phyloP scores from a whole-genome alignment of 139 green algal genomes.

The Chlorella sorokiniana region DNA sequence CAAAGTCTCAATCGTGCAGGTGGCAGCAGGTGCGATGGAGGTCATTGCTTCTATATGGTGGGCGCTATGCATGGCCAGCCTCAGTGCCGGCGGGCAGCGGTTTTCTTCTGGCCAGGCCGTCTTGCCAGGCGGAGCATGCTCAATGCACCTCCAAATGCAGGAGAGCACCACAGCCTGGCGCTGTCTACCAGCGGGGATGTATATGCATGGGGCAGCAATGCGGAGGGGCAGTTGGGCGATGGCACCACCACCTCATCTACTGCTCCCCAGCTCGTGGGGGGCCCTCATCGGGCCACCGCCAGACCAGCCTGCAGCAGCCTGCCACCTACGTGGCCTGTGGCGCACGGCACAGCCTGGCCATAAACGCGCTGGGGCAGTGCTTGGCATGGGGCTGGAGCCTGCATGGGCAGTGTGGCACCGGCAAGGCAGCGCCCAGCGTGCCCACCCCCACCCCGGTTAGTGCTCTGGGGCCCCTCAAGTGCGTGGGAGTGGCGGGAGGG shows the following conservation, averaged over 20 bases:
- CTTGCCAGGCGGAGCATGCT: too few relatives aligned
- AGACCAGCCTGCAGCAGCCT: constrained; percentile 3
- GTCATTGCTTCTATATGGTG: too few relatives aligned
- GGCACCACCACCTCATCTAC: background rate
- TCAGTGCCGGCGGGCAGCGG: background rate
- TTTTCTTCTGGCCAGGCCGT: background rate
- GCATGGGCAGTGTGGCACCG: constrained; percentile 51
- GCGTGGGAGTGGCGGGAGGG: constrained; percentile 43
- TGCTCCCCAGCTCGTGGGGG: constrained; percentile 12
- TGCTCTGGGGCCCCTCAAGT: constrained; percentile 39
- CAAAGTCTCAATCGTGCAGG: constrained; percentile 42
- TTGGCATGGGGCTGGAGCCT: constrained; percentile 53
- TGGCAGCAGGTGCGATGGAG: constrained; percentile 45
- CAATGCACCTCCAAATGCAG: constrained; percentile 37
- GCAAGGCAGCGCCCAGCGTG: constrained; percentile 2
- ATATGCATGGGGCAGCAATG: constrained; percentile 77
- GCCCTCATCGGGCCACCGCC: background rate
- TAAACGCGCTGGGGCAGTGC: constrained; percentile 26
- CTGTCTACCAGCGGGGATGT: constrained; percentile 76
- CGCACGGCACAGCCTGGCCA: constrained; percentile 28
- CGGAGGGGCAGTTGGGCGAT: constrained; percentile 46
- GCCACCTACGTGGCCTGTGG: constrained; percentile 31
- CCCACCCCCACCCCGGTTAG: constrained; percentile 18
- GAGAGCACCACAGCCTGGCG: constrained; percentile 89
- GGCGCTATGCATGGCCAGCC: too few relatives aligned